Conservation (phyloP, 495 filamentous ascomycete species). For the Penicillium mononematosum region DNA sequence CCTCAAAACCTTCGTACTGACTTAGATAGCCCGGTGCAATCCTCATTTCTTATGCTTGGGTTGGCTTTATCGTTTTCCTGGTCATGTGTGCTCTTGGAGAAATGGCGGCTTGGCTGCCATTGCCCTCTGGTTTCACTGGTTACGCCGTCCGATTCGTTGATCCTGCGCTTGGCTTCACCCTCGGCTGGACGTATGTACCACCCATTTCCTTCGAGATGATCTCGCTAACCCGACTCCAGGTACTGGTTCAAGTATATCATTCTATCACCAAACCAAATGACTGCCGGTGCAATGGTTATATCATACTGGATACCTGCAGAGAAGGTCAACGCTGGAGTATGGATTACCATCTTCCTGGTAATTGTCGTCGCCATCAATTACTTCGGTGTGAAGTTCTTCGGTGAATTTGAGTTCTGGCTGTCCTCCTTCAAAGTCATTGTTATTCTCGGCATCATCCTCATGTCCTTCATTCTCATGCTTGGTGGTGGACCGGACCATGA, state of each 20-base stretch:
- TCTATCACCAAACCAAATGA: slow-evolving; percentile 76
- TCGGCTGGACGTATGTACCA: slow-evolving; percentile 54
- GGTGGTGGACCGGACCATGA: slow-evolving; percentile 74
- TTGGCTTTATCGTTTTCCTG: slow-evolving; percentile 61
- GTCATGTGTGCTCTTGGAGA: slow-evolving; percentile 68
- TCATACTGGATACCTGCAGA: slow-evolving; percentile 61
- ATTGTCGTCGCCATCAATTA: slow-evolving; percentile 55
- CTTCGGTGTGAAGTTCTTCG: slow-evolving; percentile 66
- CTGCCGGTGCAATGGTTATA: slow-evolving; percentile 74
- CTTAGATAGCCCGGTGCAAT: slow-evolving; percentile 65
- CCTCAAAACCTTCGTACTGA: slow-evolving; percentile 12
- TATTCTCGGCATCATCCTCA: slow-evolving; percentile 64
- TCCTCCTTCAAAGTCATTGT: slow-evolving; percentile 71
- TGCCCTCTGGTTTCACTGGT: slow-evolving; percentile 59
- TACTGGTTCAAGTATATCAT: slow-evolving; percentile 71
- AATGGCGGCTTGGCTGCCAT: slow-evolving; percentile 67
- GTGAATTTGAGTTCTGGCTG: slow-evolving; percentile 83
- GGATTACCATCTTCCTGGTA: slow-evolving; percentile 55
- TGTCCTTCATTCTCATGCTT: slow-evolving; percentile 66
- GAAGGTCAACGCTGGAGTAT: slow-evolving; percentile 49
- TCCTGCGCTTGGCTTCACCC: slow-evolving; percentile 65
- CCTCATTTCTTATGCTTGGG: slow-evolving; percentile 64
- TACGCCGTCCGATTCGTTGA: slow-evolving; percentile 64
- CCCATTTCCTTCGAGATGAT: background rate
- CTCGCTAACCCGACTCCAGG: background rate